Evolutionary conservation across 2,329 filamentous ascomycete species (phyloP).

Genomic region (Polytolypa hystricis): DNA sequence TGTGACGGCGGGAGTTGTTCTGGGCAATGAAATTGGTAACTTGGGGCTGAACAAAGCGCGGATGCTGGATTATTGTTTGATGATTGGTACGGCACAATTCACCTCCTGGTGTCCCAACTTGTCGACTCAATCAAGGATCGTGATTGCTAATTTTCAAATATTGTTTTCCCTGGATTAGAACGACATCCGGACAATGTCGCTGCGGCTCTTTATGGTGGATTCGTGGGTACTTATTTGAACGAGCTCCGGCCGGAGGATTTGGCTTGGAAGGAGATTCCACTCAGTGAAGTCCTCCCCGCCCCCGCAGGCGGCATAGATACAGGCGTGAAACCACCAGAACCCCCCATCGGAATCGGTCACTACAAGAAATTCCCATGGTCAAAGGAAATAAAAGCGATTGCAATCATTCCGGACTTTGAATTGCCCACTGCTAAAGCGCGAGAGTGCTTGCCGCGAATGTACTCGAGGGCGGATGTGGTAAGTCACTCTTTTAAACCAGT

Average conservation of each 20-base stretch:
- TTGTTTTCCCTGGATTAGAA: conserved; percentile 30
- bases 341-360: conserved; percentile 86
- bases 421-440: conserved; percentile 89
- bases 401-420: conserved; percentile 92
- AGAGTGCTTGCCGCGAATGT: conserved; percentile 68
- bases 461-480: conserved; percentile 73
- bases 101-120: too few species aligned
- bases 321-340: conserved; percentile 71
- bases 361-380: conserved; percentile 95
- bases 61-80: conserved; percentile 89
- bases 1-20: conserved; percentile 86
- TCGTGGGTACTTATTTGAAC: conserved; percentile 93
- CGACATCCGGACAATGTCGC: conserved; percentile 91
- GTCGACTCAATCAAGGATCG: too few species aligned
- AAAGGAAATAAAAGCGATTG: conserved; percentile 88
- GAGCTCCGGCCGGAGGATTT: conserved; percentile 82
- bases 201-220: conserved; percentile 88
- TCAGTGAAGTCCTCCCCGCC: conserved; percentile 83
- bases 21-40: conserved; percentile 79
- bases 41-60: conserved; percentile 67
- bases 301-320: conserved; percentile 88
- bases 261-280: conserved; percentile 81
- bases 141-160: not conserved
- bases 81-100: conserved; percentile 86
- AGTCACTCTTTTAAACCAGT: conserved; percentile 21